Percentiles rank a stretch among this genome's conserved stretches.
Conservation (phyloP, 2,329 filamentous ascomycete species). For the Nemania serpens region DNA sequence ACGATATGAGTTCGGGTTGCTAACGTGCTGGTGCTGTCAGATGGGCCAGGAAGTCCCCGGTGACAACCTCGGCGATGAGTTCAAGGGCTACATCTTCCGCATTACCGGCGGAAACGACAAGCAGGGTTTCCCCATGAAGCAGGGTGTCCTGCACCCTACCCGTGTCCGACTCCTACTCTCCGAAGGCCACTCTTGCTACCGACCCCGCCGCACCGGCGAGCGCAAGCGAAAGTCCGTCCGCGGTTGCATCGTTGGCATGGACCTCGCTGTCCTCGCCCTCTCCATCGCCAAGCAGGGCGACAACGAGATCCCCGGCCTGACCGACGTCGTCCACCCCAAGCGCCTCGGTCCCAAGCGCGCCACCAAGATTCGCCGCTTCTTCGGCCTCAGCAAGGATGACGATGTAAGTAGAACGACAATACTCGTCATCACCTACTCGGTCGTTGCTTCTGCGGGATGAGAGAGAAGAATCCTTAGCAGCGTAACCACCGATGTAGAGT, state of each 20-base stretch:
- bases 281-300: slow-evolving; percentile 98
- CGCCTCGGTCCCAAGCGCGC: slow-evolving; percentile 99
- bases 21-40: slow-evolving; percentile 49
- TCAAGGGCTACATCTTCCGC: slow-evolving; percentile 99
- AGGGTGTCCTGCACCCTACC: slow-evolving; percentile 98
- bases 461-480: slow-evolving; percentile 48
- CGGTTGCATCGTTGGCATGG: slow-evolving; percentile 97
- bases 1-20: slow-evolving; percentile 31
- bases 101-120: slow-evolving; percentile 99
- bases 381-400: slow-evolving; percentile 99
- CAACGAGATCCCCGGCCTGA: slow-evolving; percentile 88
- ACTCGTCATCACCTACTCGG: slow-evolving; percentile 74
- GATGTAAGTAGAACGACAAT: slow-evolving; percentile 80
- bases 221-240: slow-evolving; percentile 99
- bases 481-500: slow-evolving; percentile 52
- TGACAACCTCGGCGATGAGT: slow-evolving; percentile 97
- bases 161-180: slow-evolving; percentile 96
- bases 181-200: slow-evolving; percentile 99
- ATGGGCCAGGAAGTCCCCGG: slow-evolving; percentile 92
- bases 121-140: slow-evolving; percentile 99
- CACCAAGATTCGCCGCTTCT: slow-evolving; percentile 99
- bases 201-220: slow-evolving; percentile 95
- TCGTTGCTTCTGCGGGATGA: slow-evolving; percentile 50
- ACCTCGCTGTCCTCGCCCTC: slow-evolving; percentile 93
- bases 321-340: slow-evolving; percentile 98